Evolutionary conservation across 1,284 basidiomycete genomes (phyloP).

Genomic region (Trametes pubescens): DNA sequence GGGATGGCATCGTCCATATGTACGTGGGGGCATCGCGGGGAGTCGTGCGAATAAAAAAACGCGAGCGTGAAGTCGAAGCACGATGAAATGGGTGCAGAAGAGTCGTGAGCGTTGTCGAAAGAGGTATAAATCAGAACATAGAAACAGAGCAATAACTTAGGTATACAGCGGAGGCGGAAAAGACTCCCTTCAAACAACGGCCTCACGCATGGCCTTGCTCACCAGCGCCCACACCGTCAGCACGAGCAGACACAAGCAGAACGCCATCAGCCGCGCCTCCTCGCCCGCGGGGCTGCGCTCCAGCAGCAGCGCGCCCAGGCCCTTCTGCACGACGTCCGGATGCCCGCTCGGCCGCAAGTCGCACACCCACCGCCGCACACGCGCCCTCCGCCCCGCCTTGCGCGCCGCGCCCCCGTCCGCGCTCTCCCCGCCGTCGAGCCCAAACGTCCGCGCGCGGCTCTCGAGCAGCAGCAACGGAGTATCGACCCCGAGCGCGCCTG

Average conservation of each 20-base stretch:
- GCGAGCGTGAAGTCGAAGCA: too few relatives aligned
- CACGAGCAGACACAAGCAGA: constrained; percentile 60
- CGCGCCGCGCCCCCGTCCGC: constrained; percentile 28
- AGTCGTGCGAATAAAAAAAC: not conserved
- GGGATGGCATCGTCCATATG: not conserved
- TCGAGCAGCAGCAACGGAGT: constrained; percentile 26
- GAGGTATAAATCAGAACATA: not conserved
- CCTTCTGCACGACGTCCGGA: constrained; percentile 44
- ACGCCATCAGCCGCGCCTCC: constrained; percentile 68
- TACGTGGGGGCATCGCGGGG: not conserved
- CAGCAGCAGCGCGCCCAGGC: constrained; percentile 52
- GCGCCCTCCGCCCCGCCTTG: constrained; percentile 21
- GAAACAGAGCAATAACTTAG: not conserved
- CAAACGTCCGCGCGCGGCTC: constrained; percentile 9
- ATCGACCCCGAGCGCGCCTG: constrained; percentile 25
- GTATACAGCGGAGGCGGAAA: not conserved
- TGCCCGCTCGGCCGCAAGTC: constrained; percentile 59
- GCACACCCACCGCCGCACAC: constrained; percentile 46
- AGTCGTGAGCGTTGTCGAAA: not conserved
- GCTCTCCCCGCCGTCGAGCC: constrained; percentile 46
- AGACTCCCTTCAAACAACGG: not conserved
- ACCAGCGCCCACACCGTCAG: constrained; percentile 60
- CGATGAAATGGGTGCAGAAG: not conserved
- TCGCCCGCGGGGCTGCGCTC: constrained; percentile 73
- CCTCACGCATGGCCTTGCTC: constrained; percentile 17